Base-by-base conservation (phyloP, 1,284 basidiomycete species). In the Ganoderma leucocontextum region DNA sequence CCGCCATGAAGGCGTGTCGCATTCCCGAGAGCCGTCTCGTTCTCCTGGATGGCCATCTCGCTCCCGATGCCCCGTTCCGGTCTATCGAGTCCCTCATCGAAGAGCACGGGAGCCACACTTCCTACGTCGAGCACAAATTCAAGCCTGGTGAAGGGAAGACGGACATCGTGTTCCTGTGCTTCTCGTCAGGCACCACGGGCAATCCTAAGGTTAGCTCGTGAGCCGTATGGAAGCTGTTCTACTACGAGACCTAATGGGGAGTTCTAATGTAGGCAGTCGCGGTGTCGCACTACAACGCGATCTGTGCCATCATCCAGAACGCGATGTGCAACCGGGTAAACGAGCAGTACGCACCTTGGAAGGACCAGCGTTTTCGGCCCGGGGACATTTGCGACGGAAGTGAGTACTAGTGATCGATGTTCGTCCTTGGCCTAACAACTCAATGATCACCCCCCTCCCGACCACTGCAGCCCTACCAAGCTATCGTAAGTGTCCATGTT, bases 181-280 rank as follows among this genome's bases (percentile, higher is more conserved):
- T 95, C 77, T 93, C 91, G 0, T 92, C 89, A 60, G 93, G 93
- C n/a, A 95, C 94, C 2, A 95, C 93, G 71, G 92, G 92, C 9
- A 88, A 86, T 72, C 91, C 93, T 1, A 94, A 94, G 85, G 91
- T 88, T 68, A 53, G 58, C 10, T 15, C 12, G 29, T n/a, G n/a
- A n/a, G n/a, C n/a, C n/a, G n/a, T n/a, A n/a, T n/a, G n/a, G n/a
- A n/a, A n/a, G n/a, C n/a, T n/a, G n/a, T n/a, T n/a, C n/a, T n/a
- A n/a, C n/a, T 33, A 35, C 4, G 10, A 4, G 47, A 25, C 22
- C 19, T 9, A 44, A 38, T 39, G 22, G 17, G 36, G 38, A 60
- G 13, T 17, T 17, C 5, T 2, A 9, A 41, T 17, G 44, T 62
- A 91, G 87, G 92, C 91, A 10, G 90, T 94, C 36, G 84, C 83